phyloP scores from a whole-genome alignment of 768 basidiomycete species.

The Gautieria morchelliformis region DNA sequence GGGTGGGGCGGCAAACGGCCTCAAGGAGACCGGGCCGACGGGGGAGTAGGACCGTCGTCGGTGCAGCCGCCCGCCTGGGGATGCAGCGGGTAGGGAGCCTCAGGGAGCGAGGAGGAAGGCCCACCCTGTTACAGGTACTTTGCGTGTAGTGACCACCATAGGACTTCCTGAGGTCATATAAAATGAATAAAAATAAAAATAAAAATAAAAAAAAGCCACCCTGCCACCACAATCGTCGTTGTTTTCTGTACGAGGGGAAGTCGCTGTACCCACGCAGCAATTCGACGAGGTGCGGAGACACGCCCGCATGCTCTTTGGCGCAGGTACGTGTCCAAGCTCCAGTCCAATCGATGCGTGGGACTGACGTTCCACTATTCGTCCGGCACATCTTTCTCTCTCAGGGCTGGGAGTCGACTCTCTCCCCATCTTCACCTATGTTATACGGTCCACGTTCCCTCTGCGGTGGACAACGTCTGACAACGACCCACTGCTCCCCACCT shows the following conservation, averaged over 20 bases:
- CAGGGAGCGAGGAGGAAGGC: no score
- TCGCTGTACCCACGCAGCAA: slow-evolving; percentile 39
- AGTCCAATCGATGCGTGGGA: neutral
- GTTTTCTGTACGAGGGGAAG: slow-evolving; percentile 29
- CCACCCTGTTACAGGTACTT: no score
- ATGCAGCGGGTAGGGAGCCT: no score
- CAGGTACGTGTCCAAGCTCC: slow-evolving; percentile 30
- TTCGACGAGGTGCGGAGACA: slow-evolving; percentile 46
- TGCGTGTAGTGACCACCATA: no score
- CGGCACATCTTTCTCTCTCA: neutral
- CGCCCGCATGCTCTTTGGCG: slow-evolving; percentile 63
- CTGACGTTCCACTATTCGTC: neutral
- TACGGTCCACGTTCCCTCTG: slow-evolving; percentile 49
- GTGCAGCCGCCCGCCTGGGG: no score
- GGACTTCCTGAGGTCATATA: no score
- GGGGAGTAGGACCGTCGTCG: no score
- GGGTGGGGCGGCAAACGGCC: no score
- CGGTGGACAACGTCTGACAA: slow-evolving; percentile 52
- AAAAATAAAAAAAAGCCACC: no score
- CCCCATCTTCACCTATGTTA: slow-evolving; percentile 44
- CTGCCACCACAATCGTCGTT: slow-evolving; percentile 37
- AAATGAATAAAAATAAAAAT: no score
- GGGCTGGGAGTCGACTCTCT: slow-evolving; percentile 58
- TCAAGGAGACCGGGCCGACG: no score
- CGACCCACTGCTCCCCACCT: slow-evolving; percentile 40